Evolutionary conservation across 805 yeast genomes (phyloP).

Genomic region (Suhomyces faveliae): DNA sequence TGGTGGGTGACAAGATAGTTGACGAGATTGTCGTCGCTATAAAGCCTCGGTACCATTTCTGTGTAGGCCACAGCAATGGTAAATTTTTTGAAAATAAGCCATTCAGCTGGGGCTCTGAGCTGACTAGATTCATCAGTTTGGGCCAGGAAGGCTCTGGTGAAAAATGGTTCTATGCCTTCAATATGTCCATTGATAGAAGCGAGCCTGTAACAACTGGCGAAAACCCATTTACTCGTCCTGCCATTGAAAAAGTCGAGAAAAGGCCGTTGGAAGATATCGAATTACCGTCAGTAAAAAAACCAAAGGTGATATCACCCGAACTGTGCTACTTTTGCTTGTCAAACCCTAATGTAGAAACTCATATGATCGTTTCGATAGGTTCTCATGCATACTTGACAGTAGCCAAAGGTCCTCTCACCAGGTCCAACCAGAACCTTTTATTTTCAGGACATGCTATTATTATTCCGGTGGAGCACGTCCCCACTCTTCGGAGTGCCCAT

Average conservation of each 20-base stretch:
- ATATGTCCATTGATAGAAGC: slow-evolving; percentile 17
- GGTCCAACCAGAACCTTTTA: slow-evolving; percentile 44
- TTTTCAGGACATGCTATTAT: slow-evolving; percentile 83
- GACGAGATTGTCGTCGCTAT: slow-evolving; percentile 45
- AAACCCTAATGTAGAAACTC: slow-evolving; percentile 72
- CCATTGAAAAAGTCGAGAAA: slow-evolving; percentile 7
- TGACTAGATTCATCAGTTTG: slow-evolving; percentile 65
- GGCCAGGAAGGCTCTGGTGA: slow-evolving; percentile 55
- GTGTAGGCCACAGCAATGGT: slow-evolving; percentile 50
- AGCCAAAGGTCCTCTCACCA: slow-evolving; percentile 83
- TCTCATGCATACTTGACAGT: slow-evolving; percentile 63
- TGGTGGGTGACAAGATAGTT: slow-evolving; percentile 44
- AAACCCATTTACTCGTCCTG: slow-evolving; percentile 26
- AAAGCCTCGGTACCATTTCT: slow-evolving; percentile 68
- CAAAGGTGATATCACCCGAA: slow-evolving; percentile 51
- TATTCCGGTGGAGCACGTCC: slow-evolving; percentile 73
- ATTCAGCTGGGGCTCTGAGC: slow-evolving; percentile 51
- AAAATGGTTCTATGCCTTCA: slow-evolving; percentile 76
- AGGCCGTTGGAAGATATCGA: slow-evolving; percentile 13
- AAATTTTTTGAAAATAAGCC: slow-evolving; percentile 55
- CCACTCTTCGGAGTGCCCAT: slow-evolving; percentile 40
- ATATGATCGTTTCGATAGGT: slow-evolving; percentile 78
- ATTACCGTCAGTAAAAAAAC: slow-evolving; percentile 20
- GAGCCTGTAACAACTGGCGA: slow-evolving; percentile 7
- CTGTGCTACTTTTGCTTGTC: slow-evolving; percentile 82